Evolutionary conservation across 768 basidiomycete genomes (phyloP), one percentile per base, ranked within the genome.

Genomic region (Russula compacta): DNA sequence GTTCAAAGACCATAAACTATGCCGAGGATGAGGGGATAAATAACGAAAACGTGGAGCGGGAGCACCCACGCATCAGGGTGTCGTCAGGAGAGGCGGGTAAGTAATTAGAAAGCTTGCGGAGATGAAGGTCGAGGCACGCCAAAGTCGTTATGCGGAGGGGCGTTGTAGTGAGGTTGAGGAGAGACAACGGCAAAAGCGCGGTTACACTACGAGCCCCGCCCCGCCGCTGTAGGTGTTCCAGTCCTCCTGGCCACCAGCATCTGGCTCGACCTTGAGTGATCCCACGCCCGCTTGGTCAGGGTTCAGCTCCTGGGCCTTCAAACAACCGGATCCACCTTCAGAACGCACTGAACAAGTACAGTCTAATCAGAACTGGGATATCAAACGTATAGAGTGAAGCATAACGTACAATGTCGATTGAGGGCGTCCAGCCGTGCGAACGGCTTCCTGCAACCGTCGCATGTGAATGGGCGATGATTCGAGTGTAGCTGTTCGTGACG

Each of bases 381-480:
- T 2, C 11, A 2, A n/a, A 4, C 40, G 51, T 17, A 21, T n/a
- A 17, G 15, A 42, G 49, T 56, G 32, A 42, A 43, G 24, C 19
- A 40, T 50, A 52, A 64, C 43, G 85, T 73, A 93, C 91, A 73
- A 76, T 98, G 95, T 64, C 95, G 76, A 70, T 95, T 95, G 55
- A 98, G 79, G 44, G 95, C 95, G 72, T 98, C 95, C 82, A 97
- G 87, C 62, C 95, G 74, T 36, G 94, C 94, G 77, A 98, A 98
- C 67, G 86, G 90, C 77, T 94, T 91, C 67, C 82, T 81, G 71
- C 95, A 98, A 47, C 92, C 94, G 9, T 94, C 90, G 69, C 95
- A 98, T 12, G 83, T 87, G 71, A 94, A 95, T 63, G 94, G 93
- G 24, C 94, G 77, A 68, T 92, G 87, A 67, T 95, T 95, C 60